Percentiles rank a stretch among this genome's conserved stretches.
These are phyloP conservation scores for Phlebiopsis flavidoalba DNA, from an alignment of 768 basidiomycete species.

Conservation along the genomic window DNA sequence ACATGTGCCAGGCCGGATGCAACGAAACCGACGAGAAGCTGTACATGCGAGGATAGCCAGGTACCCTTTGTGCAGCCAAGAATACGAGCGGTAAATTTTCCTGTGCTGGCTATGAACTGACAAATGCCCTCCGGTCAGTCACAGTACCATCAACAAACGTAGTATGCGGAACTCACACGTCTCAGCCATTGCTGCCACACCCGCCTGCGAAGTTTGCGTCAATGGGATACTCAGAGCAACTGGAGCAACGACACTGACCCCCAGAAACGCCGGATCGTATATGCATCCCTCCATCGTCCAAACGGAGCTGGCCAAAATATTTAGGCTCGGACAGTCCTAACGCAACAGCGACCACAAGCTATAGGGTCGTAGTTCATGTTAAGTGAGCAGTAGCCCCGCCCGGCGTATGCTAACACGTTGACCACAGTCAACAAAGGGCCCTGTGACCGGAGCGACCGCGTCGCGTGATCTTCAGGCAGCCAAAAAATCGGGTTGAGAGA, in stretches of 20 bases:
- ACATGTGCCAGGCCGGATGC: slow-evolving; percentile 16
- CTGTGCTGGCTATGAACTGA: slow-evolving; percentile 10
- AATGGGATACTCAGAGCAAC: not conserved
- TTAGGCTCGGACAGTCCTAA: slow-evolving; percentile 5
- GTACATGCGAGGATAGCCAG: slow-evolving; percentile 15
- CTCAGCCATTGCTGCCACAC: slow-evolving; percentile 18
- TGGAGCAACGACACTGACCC: slow-evolving; percentile 7
- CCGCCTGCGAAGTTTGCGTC: slow-evolving; percentile 2
- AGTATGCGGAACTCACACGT: slow-evolving; percentile 8
- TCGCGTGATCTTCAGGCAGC: not conserved
- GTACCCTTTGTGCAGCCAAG: slow-evolving; percentile 11
- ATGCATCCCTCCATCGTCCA: slow-evolving; percentile 15
- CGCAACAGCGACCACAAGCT: slow-evolving; percentile 9
- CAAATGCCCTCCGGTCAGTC: not conserved
- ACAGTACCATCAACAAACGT: not conserved
- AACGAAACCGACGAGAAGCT: slow-evolving; percentile 17
- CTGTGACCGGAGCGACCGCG: not conserved
- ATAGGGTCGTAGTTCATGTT: slow-evolving; percentile 7
- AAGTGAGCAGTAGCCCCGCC: slow-evolving; percentile 7
- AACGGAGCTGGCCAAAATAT: slow-evolving; percentile 16
- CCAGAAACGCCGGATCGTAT: slow-evolving; percentile 18
- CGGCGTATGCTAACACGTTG: slow-evolving; percentile 1
- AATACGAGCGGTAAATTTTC: slow-evolving; percentile 6
- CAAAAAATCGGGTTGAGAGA: slow-evolving; percentile 2
- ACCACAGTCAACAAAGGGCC: slow-evolving; percentile 4